Base-by-base conservation (phyloP, 148 eudicot species). In the Chenopodium quinoa region DNA sequence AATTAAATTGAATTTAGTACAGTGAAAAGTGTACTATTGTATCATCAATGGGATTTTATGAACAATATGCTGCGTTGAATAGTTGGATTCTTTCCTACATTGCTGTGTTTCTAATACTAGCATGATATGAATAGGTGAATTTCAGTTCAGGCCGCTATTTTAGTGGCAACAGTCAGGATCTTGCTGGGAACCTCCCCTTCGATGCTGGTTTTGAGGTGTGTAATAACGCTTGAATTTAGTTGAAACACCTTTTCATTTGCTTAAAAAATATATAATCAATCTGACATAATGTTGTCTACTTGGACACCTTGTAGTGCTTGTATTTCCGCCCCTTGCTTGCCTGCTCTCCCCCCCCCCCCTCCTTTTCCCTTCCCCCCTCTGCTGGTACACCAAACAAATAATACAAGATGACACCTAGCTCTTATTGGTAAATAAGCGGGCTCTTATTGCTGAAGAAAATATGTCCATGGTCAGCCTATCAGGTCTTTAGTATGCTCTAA, bases 181-280 rank as follows among this genome's bases (percentile, higher is more conserved):
- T 88, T 68, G 80, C 83, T 71, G 79, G 90, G 66, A 88, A 66
- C 20, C 97, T 95, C 81, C 99, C 99, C 79, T 92, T 91, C 85
- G 93, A 95, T 88, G 97, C 97, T 83, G 99, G 99, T 58, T 95
- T 95, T 79, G 99, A 95, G 98, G 99, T 95, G 66, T 13, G 82
- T 46, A 70, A 69, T 71, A 46, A 54, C 73, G 44, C 47, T 40
- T 71, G 22, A 74, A 46, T 34, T 47, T 70, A 20, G 14, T 31
- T 70, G 58, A 37, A 47, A 13, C n/a, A 25, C 17, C 11, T 37
- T 60, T 70, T 77, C 60, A 78, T 56, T 31, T 37, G 31, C 46
- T 70, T 56, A 40, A 77, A 60, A 9, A 17, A 40, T 47, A 44
- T 19, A 66, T 67, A 47, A 66, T 25, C 56, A 58, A 27, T 22